Base-by-base conservation (phyloP, 768 basidiomycete genomes). In the Hirschioporus abietinus region DNA sequence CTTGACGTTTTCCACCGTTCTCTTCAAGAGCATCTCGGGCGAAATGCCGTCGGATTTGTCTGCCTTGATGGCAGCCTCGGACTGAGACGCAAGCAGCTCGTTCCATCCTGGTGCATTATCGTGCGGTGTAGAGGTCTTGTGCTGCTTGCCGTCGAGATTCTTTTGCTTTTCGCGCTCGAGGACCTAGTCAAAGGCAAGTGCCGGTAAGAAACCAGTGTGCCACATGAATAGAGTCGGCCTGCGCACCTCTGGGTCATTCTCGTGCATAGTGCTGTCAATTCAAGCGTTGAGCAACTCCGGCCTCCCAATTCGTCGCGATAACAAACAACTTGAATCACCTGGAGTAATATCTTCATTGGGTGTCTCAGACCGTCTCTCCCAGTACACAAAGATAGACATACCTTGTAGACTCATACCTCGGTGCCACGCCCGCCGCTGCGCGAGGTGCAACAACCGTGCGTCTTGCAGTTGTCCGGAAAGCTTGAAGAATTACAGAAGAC, bases 51-150 rank as follows among this genome's bases (percentile, higher is more conserved):
- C 63, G 17, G 69, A 68, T 60, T 68, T 70, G 70, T 77, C 76
- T 6, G 76, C 89, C 82, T 91, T 90, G 60, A 90, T 78, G 20
- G 78, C 75, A 4, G 90, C 89, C 75, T 91, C 89, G 1, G 90
- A 90, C 12, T 80, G 68, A 65, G 81, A 83, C 0, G 89, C 89
- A 15, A 91, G 81, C 26, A 75, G 73, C 70, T 91, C 89, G 68
- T 90, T 90, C 89, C 89, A 91, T 1, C 88, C 89, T 2, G 88
- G 89, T 0, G 88, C 87, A 68, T 84, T 73, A 12, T 80, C 69
- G 65, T 83, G 81, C 10, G 84, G 81, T 0, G 85, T 80, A 1
- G 84, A 81, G 1, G 80, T 83, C 67, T 77, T 76, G 71, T 84
- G 77, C 34, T 85, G 81, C 3, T 72, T 72, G 7, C 77, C 76